Evolutionary conservation across 805 yeast species (phyloP), one percentile per base, ranked within the genome.

Genomic region (Yamadazyma paraphyllophila): DNA sequence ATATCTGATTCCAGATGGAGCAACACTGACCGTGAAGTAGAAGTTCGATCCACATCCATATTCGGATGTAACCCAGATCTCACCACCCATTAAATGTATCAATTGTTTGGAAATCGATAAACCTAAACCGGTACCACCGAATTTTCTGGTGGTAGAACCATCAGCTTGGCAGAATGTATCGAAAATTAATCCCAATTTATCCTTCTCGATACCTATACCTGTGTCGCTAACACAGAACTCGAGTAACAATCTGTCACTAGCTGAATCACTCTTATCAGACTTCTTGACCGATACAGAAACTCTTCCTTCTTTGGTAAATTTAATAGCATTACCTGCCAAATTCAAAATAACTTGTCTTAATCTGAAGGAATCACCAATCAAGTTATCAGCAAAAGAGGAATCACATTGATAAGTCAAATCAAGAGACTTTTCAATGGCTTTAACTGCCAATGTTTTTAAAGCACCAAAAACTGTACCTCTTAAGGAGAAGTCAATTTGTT

Each of bases 131-230:
- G 96, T 89, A 58, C 96, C 96, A 57, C 96, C 96, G 62, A 88
- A 89, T 64, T 88, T 88, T 62, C 96, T 78, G 1, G 96, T 88
- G 2, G 96, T 88, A 4, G 96, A 87, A 35, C 96, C 96, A 67
- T 88, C 96, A 7, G 96, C 96, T 63, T 88, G 96, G 54, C 96
- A 85, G 69, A 88, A 88, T 2, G 92, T 88, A 59, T 88, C 96
- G 59, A 88, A 88, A 55, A 88, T 89, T 35, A 89, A 74, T 27
- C 88, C 96, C 31, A 88, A 72, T 60, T 88, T 88, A 58, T 89
- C 96, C 59, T 80, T 81, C 57, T 84, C 88, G 55, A 88, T 88
- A 54, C 96, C 96, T 53, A 89, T 88, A 61, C 96, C 95, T 1
- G 96, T 88, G 63, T 88, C 96, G 54, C 88, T 78, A 8, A 88